phyloP scores from a whole-genome alignment of 2,329 filamentous ascomycete genomes.

The Tolypocladium album region DNA sequence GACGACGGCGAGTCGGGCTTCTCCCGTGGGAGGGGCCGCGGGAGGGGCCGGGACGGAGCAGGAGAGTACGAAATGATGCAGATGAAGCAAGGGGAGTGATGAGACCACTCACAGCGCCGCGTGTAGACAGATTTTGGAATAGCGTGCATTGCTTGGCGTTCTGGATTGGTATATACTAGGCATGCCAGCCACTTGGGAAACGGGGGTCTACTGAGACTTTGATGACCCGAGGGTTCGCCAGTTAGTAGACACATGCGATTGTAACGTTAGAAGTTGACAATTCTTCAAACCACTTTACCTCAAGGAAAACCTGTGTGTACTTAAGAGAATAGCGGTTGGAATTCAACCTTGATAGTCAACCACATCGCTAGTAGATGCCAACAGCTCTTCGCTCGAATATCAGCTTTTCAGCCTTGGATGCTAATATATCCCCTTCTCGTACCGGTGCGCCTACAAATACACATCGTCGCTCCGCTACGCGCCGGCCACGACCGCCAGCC shows the following conservation, averaged over 20 bases:
- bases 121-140: constrained; percentile 6
- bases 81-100: constrained; percentile 24
- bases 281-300: not conserved
- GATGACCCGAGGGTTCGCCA: not conserved
- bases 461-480: constrained; percentile 29
- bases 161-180: constrained; percentile 8
- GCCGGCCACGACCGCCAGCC: constrained; percentile 79
- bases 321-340: not conserved
- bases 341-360: not conserved
- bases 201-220: not conserved
- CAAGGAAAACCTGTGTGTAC: too few relatives aligned
- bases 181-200: not conserved
- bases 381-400: not conserved
- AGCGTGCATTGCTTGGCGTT: constrained; percentile 25
- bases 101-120: not conserved
- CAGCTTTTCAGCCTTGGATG: not conserved
- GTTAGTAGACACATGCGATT: not conserved
- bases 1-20: constrained; percentile 22
- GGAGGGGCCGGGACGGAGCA: constrained; percentile 40
- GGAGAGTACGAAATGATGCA: constrained; percentile 58
- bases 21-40: constrained; percentile 37
- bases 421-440: not conserved
- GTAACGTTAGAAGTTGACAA: not conserved
- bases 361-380: not conserved
- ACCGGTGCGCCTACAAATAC: not conserved